A percentile compares a stretch with the other conserved stretches of the same genome.
Conservation (phyloP, 2,329 filamentous ascomycete species). For the Colletotrichum tofieldiae region DNA sequence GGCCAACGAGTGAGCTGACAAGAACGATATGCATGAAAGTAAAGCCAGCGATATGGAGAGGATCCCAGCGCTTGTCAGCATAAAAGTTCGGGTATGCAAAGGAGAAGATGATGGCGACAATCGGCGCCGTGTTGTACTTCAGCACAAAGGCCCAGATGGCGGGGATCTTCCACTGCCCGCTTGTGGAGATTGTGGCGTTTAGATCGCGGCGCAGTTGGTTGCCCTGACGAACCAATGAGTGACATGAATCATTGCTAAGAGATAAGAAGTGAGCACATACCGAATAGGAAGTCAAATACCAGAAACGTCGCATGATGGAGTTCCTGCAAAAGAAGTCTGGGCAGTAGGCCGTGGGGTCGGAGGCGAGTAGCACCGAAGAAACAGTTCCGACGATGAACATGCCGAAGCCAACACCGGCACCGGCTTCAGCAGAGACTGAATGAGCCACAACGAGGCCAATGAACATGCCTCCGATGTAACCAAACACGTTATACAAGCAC, state of each 20-base stretch:
- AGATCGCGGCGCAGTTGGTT: constrained; percentile 38
- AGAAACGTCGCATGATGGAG: constrained; percentile 9
- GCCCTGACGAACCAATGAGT: constrained; percentile 11
- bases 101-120: constrained; percentile 44
- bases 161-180: constrained; percentile 42
- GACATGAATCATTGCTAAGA: not conserved
- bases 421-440: constrained; percentile 55
- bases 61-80: constrained; percentile 37
- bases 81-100: constrained; percentile 45
- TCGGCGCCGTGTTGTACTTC: constrained; percentile 45
- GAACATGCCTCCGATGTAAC: constrained; percentile 65
- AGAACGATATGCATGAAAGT: constrained; percentile 41
- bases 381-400: constrained; percentile 59
- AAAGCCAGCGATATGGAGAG: constrained; percentile 44
- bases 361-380: constrained; percentile 54
- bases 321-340: constrained; percentile 7
- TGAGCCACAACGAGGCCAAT: constrained; percentile 65
- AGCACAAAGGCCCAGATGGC: constrained; percentile 43
- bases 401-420: constrained; percentile 65
- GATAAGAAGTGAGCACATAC: not conserved
- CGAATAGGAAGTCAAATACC: constrained; percentile 26
- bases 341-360: constrained; percentile 20
- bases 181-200: constrained; percentile 27
- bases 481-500: constrained; percentile 58
- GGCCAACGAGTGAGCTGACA: constrained; percentile 27